These are phyloP conservation scores for Aegilops umbellulata DNA, from an alignment of 176 grass and related monocot genomes.

Conservation along the genomic window DNA sequence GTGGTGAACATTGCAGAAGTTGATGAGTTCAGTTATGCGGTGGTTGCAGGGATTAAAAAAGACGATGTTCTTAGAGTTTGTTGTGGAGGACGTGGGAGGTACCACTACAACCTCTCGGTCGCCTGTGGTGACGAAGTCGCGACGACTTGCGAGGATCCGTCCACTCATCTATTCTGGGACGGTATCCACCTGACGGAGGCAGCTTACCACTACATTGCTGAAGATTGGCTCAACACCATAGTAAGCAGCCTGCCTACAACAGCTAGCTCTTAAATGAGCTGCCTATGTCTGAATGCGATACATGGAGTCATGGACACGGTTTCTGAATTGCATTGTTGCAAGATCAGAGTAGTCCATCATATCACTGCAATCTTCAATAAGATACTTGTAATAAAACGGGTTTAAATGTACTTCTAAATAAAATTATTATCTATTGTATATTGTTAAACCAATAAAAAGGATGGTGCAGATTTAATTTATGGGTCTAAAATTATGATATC, in stretches of 20 bases:
- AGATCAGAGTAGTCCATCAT: neutral
- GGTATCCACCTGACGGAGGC: neutral
- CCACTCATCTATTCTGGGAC: neutral
- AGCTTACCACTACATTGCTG: neutral
- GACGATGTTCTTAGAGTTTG: neutral
- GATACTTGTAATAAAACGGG: neutral
- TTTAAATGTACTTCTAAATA: neutral
- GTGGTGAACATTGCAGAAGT: no score
- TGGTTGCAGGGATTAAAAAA: neutral
- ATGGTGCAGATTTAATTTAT: neutral
- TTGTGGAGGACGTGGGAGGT: neutral
- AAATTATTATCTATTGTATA: neutral
- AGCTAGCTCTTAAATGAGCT: neutral
- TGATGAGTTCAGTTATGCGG: no score
- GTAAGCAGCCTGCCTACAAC: neutral
- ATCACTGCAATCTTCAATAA: neutral
- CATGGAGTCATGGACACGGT: neutral
- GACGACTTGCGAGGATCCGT: neutral
- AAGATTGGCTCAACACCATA: slow-evolving; percentile 7
- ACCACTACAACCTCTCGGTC: neutral
- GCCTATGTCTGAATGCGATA: neutral
- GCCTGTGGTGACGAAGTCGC: neutral
- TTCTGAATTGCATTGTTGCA: neutral
- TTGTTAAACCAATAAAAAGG: neutral
- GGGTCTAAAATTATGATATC: neutral